Base-by-base conservation (phyloP, 306 rosid genomes). In the Dryas octopetala region DNA sequence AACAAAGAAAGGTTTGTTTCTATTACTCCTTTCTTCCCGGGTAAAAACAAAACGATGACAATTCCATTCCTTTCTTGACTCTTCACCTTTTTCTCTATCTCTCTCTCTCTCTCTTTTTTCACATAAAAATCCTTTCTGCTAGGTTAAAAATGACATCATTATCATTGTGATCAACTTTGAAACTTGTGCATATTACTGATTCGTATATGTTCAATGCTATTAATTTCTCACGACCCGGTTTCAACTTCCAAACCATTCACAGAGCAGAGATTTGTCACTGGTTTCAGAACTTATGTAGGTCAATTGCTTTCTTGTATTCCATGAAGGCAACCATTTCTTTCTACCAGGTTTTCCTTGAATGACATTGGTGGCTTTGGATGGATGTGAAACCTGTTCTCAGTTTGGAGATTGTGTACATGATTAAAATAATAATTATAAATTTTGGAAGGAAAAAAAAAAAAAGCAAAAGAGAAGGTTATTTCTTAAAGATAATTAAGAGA, bases 311-410 rank as follows among this genome's bases (percentile, higher is more conserved):
- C 98, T 88, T 7, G 83, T 79, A 84, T 94, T 96, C 98, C 98
- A 94, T 5, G 89, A 75, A 11, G 98, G 97, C 98, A 96, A 94
- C 91, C 96, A 89, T 79, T 89, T 90, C 79, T 84, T 91, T 51
- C 91, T 74, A 55, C 62, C 73, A 0, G 98, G 98, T 57, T 90
- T 76, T 47, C 91, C 97, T 75, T 83, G 85, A 6, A 94, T 82
- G 26, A 91, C 96, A 90, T 83, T 3, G 91, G 88, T 19, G 97
- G 71, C 74, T 57, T 77, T 6, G 94, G 96, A 76, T 74, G 79
- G 66, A 94, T 78, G 74, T 75, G 89, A 75, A 74, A 85, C 78
- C 98, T 90, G 77, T 86, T 86, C 78, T 82, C 93, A 32, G 80
- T 74, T 32, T 97, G 96, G 82, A 94, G 98, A 78, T 94, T 94